phyloP scores from a whole-genome alignment of 2,329 filamentous ascomycete species.

The Fusarium guadeloupense region DNA sequence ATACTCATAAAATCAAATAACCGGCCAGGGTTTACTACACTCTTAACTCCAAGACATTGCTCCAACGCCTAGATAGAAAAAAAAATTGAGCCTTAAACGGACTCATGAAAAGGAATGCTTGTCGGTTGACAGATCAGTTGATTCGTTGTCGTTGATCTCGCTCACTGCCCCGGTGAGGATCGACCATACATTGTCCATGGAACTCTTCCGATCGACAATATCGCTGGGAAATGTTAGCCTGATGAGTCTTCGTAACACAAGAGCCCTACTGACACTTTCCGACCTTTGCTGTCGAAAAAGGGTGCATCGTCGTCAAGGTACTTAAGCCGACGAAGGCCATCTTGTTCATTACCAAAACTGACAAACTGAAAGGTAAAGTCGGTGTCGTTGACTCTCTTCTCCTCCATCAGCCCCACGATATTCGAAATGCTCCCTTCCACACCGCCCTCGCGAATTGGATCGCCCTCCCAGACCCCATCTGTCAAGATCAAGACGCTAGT shows the following conservation, averaged over 20 bases:
- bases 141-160: background rate
- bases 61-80: background rate
- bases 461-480: slow-evolving; percentile 8
- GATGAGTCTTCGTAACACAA: too few species aligned
- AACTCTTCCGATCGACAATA: slow-evolving; percentile 24
- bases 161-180: slow-evolving; percentile 16
- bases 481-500: slow-evolving; percentile 24
- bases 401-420: background rate
- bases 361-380: slow-evolving; percentile 22
- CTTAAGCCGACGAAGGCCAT: background rate
- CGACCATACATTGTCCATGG: slow-evolving; percentile 1
- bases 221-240: background rate
- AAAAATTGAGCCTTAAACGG: too few species aligned
- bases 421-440: slow-evolving; percentile 2
- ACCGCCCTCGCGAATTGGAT: background rate
- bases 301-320: slow-evolving; percentile 19
- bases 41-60: background rate
- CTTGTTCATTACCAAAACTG: slow-evolving; percentile 18
- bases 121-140: background rate
- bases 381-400: background rate
- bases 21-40: too few species aligned
- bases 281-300: background rate
- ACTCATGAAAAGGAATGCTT: too few species aligned
- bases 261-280: background rate
- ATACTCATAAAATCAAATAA: too few species aligned